Base-by-base conservation (phyloP, 768 basidiomycete genomes). In the Xerocomus potaroensis region DNA sequence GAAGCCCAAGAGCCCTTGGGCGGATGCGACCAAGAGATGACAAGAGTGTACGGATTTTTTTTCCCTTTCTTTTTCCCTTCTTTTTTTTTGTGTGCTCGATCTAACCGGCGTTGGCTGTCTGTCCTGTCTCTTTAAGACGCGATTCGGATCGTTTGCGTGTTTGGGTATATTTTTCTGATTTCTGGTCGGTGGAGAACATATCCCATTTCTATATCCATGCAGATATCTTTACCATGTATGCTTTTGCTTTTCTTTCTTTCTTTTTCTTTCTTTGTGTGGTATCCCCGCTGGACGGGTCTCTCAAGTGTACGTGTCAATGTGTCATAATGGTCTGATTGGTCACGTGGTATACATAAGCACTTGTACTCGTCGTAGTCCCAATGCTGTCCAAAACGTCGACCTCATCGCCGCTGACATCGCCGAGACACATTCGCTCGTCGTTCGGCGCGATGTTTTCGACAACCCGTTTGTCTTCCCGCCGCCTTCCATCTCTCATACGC, bases 1-100 rank as follows among this genome's bases (percentile, higher is more conserved):
- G 16, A 67, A 63, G 27, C 63, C 64, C 5, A 67, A 61, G 54
- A 65, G 63, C 23, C 63, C 42, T 14, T 65, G 63, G 63, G 63
- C 64, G 32, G 63, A 65, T 23, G 64, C 64, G 18, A 56, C 63
- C 15, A 55, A 32, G 22, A 60, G 64, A 16, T 65, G 51, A 54
- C 41, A 11, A 37, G 30, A 41, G n/a, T 43, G 45, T 39, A 26
- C 38, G 19, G 26, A 24, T 29, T 6, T 18, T 11, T 33, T 22
- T 16, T 7, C 3, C 15, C n/a, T 33, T n/a, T 33, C n/a, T 12
- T 26, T 19, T n/a, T 22, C 47, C 14, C 40, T 49, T 15, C 43
- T 12, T n/a, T 35, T 39, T 7, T 3, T 35, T 12, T 49, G 42
- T 62, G 45, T 62, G 47, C 49, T 49, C 51, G 53, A 57, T 54